Percentiles rank a stretch among this genome's conserved stretches.
Evolutionary conservation across 257 asterid species (phyloP).

Genomic region (Solanum chiquidenum): DNA sequence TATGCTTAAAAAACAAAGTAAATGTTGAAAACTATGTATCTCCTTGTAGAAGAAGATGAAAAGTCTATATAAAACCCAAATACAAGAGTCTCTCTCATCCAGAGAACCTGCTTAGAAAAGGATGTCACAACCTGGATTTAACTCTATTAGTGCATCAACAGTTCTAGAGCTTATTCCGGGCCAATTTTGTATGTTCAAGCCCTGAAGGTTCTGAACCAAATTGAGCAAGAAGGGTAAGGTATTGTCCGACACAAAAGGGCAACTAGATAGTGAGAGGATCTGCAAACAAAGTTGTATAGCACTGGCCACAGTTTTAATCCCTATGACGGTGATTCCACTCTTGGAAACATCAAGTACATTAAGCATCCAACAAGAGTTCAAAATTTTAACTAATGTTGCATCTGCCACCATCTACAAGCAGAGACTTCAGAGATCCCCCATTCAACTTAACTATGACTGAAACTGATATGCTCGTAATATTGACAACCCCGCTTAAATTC

Average conservation of each 20-base stretch:
- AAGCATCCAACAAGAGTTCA: slow-evolving; percentile 37
- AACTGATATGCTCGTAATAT: slow-evolving; percentile 42
- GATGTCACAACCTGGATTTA: slow-evolving; percentile 55
- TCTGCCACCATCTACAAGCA: slow-evolving; percentile 57
- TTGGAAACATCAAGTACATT: slow-evolving; percentile 54
- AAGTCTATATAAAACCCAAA: too few species aligned
- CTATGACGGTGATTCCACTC: slow-evolving; percentile 44
- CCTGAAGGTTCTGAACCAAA: slow-evolving; percentile 43
- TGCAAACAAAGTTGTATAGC: slow-evolving; percentile 41
- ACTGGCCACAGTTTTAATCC: slow-evolving; percentile 43
- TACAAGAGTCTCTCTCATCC: too few species aligned
- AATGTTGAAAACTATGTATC: too few species aligned
- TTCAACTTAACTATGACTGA: slow-evolving; percentile 41
- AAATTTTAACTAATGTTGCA: slow-evolving; percentile 45
- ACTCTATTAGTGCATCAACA: slow-evolving; percentile 38
- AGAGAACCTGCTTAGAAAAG: slow-evolving; percentile 22
- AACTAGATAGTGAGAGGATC: slow-evolving; percentile 46
- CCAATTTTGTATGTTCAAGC: slow-evolving; percentile 67
- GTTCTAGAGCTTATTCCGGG: slow-evolving; percentile 30
- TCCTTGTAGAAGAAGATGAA: too few species aligned
- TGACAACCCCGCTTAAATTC: slow-evolving; percentile 48
- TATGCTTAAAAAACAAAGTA: too few species aligned
- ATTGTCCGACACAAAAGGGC: slow-evolving; percentile 38
- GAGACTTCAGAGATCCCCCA: slow-evolving; percentile 36
- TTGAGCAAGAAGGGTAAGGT: slow-evolving; percentile 39